Base-by-base conservation (phyloP, 768 basidiomycete genomes). In the Nidularia pulvinata region DNA sequence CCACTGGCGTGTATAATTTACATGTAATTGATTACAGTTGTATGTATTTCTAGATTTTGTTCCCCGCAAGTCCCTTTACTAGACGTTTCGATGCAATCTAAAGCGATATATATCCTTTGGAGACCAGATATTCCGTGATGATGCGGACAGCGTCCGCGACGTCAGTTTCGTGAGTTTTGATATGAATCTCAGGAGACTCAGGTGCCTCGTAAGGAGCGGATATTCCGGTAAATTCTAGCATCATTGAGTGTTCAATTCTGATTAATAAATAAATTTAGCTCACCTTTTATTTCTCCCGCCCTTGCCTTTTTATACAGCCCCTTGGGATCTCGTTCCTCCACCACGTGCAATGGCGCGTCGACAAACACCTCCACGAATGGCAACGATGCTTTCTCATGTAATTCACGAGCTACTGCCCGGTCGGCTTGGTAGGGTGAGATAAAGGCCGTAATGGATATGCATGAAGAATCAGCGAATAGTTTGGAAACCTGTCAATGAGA, bases 361-460 rank as follows among this genome's bases (percentile, higher is more conserved):
- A 98, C 79, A 63, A 87, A 99, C 37, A 98, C 94, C 73, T 99
- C 97, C 55, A 99, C 66, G 70, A 99, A 98, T 37, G 86, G 84
- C 43, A 98, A 71, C 14, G 79, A 77, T 1, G 84, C 78, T 48
- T 83, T 77, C 47, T 83, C 79, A 69, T 99, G 96, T 32, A 98
- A 78, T 54, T 86, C 76, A 44, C 97, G 85, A 19, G 92, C 97
- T 46, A 88, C 67, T 10, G 82, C 79, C 34, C 97, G 86, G 76
- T 99, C 96, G 11, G 85, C 81, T 48, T 83, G 79, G 72, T 98
- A 98, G n/a, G 97, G 97, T 1, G 97, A 98, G 70, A 99, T 99
- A 75, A 99, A 99, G 10, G 97, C 95, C 14, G 97, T 96, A 66
- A 98, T 79, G 14, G 91, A 79, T 59, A 97, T 80, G 60, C 89